These are phyloP conservation scores for Termitomyces sp. DNA, from an alignment of 768 basidiomycete genomes.

Conservation along the genomic window DNA sequence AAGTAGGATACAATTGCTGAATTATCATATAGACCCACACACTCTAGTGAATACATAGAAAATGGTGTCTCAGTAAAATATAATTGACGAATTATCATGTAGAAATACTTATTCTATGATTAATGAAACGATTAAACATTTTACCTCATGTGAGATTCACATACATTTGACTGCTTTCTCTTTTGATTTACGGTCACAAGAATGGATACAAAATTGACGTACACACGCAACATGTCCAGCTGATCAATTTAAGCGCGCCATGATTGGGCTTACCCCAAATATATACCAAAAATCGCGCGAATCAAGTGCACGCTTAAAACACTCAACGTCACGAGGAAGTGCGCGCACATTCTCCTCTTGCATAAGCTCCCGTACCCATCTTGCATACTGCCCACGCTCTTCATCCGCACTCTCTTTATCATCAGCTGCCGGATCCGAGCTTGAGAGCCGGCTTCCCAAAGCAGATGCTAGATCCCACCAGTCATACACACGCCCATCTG, in stretches of 20 bases:
- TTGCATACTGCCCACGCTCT: constrained; percentile 35
- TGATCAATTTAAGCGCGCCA: constrained; percentile 28
- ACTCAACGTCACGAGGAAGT: constrained; percentile 47
- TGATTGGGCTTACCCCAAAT: constrained; percentile 41
- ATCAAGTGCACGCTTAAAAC: constrained; percentile 53
- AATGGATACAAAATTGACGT: background rate
- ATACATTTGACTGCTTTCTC: background rate
- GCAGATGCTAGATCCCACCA: constrained; percentile 66
- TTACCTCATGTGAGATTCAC: too few species aligned
- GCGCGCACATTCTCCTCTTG: constrained; percentile 43
- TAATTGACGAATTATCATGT: too few species aligned
- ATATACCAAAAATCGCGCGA: constrained; percentile 59
- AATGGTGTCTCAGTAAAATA: constrained; percentile 10
- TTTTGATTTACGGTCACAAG: background rate
- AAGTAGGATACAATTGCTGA: too few species aligned
- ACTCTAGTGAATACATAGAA: too few species aligned
- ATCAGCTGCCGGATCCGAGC: too few species aligned
- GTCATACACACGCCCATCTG: constrained; percentile 56
- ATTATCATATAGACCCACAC: too few species aligned
- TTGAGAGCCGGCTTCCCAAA: constrained; percentile 35
- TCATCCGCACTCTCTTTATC: background rate
- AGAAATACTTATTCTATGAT: too few species aligned
- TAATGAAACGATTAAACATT: too few species aligned
- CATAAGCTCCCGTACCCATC: constrained; percentile 62
- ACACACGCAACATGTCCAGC: background rate